Base-by-base conservation (phyloP, 2,329 filamentous ascomycete species). In the Trichocomaceae sp. region DNA sequence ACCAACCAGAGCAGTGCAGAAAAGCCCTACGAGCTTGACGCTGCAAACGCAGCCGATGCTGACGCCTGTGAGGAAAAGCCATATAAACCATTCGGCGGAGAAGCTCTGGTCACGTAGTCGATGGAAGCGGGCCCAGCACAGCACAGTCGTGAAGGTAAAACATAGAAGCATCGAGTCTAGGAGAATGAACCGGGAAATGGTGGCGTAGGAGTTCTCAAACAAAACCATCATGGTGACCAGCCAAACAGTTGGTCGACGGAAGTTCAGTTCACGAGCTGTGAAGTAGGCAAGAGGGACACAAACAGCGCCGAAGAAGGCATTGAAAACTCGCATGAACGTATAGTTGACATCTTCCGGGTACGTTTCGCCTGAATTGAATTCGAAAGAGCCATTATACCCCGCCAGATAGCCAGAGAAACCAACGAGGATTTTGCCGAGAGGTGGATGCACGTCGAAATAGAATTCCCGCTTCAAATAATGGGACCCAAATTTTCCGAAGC, bases 381-480 rank as follows among this genome's bases (percentile, higher is more conserved):
- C 93, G 75, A 99, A 99, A 3, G 92, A 95, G 56, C 93, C 93
- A 77, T 99, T 99, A 79, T 99, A 99, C 62, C 92, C 92, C 62
- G 92, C 95, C 58, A 99, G 81, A 69, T 95, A 95, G 69, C 93
- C 93, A 6, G 93, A 97, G 50, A 99, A 81, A 59, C 93, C 93
- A 64, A 99, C 92, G 55, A 99, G 84, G 84, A 99, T 97, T 79
- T 99, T 99, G 70, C 93, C 93, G 58, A 99, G 84, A 53, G 93
- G 93, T 61, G 93, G 93, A 73, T 95, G 89, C 56, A 95, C 87
- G 79, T 95, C 89, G 77, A 99, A 99, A 81, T 99, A 99, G 79
- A 97, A 96, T 75, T 99, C 93, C 72, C 92, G 89, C 74, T 99
- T 96, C 69, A 99, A 85, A 74, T 99, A 99, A 76, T 99, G 92